These are phyloP conservation scores for Plantago ovata DNA, from an alignment of 257 asterid genomes.

Conservation along the genomic window DNA sequence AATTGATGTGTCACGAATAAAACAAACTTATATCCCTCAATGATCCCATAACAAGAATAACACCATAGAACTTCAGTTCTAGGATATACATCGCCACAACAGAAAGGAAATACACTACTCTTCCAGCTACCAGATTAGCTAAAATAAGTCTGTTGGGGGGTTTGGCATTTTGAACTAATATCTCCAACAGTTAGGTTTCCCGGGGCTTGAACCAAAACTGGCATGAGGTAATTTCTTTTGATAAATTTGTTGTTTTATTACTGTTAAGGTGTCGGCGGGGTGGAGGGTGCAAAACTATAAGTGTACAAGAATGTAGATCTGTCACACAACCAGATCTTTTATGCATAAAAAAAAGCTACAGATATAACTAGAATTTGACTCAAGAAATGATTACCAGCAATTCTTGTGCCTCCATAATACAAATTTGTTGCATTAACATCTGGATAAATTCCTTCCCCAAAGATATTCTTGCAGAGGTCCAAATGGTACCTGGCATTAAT, in stretches of 20 bases:
- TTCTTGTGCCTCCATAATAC: conserved; percentile 82
- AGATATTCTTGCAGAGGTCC: conserved; percentile 91
- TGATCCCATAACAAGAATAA: neutral
- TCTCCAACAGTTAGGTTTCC: too few relatives aligned
- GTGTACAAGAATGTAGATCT: too few relatives aligned
- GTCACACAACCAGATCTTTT: conserved; percentile 2
- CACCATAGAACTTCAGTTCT: neutral
- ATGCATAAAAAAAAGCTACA: conserved; percentile 1
- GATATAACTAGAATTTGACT: conserved; percentile 6
- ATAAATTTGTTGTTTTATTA: too few relatives aligned
- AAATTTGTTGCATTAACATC: conserved; percentile 80
- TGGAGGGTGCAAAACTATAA: too few relatives aligned
- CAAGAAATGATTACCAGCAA: conserved; percentile 57
- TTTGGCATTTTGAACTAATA: too few relatives aligned
- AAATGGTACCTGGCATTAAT: conserved; percentile 74
- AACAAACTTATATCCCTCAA: conserved; percentile 10
- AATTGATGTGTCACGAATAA: conserved; percentile 8
- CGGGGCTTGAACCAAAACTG: too few relatives aligned
- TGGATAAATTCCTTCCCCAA: conserved; percentile 66
- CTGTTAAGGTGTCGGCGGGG: too few relatives aligned
- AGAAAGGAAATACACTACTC: conserved; percentile 3
- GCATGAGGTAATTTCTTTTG: too few relatives aligned
- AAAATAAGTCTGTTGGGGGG: too few relatives aligned
- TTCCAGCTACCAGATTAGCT: too few relatives aligned
- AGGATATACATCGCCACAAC: neutral